These are phyloP conservation scores for Tolypocladium sp. DNA, from an alignment of 2,329 filamentous ascomycete genomes.

Conservation along the genomic window DNA sequence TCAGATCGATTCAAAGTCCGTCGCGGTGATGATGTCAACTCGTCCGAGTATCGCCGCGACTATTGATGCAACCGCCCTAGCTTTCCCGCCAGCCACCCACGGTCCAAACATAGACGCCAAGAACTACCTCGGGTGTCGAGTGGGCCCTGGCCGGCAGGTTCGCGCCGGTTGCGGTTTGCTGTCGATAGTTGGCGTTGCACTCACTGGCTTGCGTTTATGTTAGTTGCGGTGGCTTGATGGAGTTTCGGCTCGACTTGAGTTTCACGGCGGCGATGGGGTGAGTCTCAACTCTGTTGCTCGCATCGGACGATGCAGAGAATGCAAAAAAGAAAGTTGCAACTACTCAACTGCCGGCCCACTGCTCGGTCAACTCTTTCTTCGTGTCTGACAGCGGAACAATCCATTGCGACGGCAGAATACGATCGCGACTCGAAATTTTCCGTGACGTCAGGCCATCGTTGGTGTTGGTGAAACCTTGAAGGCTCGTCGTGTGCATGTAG, in stretches of 20 bases:
- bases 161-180: neutral
- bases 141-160: neutral
- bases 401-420: neutral
- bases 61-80: neutral
- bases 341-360: neutral
- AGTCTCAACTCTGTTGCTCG: neutral
- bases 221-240: neutral
- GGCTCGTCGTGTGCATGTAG: neutral
- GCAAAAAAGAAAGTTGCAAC: neutral
- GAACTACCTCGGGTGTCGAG: neutral
- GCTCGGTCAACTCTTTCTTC: neutral
- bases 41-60: neutral
- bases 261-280: neutral
- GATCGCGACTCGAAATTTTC: neutral
- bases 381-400: neutral
- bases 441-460: neutral
- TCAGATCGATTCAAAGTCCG: neutral
- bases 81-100: neutral
- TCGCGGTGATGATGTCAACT: neutral
- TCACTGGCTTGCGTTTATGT: neutral
- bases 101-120: neutral
- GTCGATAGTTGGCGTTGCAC: neutral
- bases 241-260: neutral
- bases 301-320: neutral
- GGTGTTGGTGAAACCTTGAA: neutral